Base-by-base conservation (phyloP, 2,329 filamentous ascomycete species). In the Cladosporium sphaerospermum region DNA sequence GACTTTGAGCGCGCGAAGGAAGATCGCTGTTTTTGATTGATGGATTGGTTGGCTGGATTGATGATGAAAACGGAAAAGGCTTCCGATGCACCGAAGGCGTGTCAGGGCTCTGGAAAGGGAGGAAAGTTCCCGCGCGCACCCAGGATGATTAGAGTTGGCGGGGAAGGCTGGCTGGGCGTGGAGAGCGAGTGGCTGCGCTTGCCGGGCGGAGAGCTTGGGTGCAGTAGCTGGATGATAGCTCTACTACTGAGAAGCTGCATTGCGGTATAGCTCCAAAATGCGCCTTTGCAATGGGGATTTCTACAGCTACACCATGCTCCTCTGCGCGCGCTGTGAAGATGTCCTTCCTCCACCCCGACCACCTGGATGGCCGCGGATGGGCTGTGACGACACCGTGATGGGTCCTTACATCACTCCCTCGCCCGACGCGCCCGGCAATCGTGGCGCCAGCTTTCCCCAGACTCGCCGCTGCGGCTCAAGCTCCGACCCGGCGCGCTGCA, bases 391-490 rank as follows among this genome's bases (percentile, higher is more conserved):
- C 34, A 6, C 34, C 10, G n/a, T 36, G 34, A 36, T 36, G 34
- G n/a, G 31, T n/a, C 23, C 28, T 50, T 43, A 16, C 47, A 43
- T 50, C 47, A 50, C 47, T 14, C 8, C 36, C 16, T 39, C 16
- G 3, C 34, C 34, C 11, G 19, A 28, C 9, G 10, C 9, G 34
- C 18, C 13, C 7, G 13, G 14, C n/a, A n/a, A 42, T 34, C 28
- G 46, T 49, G 46, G 46, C 46, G 46, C 47, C 36, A 50, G 47
- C 47, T 50, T 33, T 50, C 47, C 47, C 47, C 47, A 50, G 36
- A 50, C 14, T 49, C 2, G 5, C n/a, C 36, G 10, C 36, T 39
- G 36, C 36, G 36, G 36, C 36, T 39, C 8, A 14, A 39, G 36
- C 36, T 39, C 36, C 36, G 36, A 39, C 5, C 23, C 23, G 23